Conservation (phyloP, 331 rosid species). For the Acacia concinna region DNA sequence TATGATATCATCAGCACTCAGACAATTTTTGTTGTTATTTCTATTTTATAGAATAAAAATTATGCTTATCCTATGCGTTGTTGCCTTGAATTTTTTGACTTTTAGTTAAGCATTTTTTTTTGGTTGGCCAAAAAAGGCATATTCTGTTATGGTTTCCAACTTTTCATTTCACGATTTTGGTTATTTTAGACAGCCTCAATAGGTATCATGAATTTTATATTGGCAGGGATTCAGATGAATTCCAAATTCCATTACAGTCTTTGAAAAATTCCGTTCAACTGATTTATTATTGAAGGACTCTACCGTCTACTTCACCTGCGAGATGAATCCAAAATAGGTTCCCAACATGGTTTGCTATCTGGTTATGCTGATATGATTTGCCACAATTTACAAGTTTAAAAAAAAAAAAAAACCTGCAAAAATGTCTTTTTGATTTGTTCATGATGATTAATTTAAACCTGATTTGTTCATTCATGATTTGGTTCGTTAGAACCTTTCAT, state of each 20-base stretch:
- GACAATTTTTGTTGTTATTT: background rate
- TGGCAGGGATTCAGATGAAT: constrained; percentile 3
- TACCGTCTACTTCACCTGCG: background rate
- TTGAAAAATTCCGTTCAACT: background rate
- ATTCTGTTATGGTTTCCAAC: background rate
- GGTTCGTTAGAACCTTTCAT: background rate
- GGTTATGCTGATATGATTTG: background rate
- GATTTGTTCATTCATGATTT: no score
- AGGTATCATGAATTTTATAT: background rate
- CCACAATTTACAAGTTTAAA: background rate
- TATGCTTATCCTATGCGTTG: background rate
- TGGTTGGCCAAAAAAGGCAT: background rate
- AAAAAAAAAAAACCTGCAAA: background rate
- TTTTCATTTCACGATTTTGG: background rate
- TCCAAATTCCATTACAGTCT: background rate
- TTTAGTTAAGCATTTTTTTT: background rate
- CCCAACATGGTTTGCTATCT: background rate
- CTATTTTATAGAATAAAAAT: background rate
- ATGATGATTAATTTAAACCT: no score
- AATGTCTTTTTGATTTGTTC: no score
- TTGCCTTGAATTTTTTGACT: background rate
- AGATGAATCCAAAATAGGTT: constrained; percentile 20
- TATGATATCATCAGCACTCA: background rate
- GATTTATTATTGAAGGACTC: background rate
- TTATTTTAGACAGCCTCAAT: background rate